Conservation (phyloP, 1,139 yeast species). For the Pichia sp. region DNA sequence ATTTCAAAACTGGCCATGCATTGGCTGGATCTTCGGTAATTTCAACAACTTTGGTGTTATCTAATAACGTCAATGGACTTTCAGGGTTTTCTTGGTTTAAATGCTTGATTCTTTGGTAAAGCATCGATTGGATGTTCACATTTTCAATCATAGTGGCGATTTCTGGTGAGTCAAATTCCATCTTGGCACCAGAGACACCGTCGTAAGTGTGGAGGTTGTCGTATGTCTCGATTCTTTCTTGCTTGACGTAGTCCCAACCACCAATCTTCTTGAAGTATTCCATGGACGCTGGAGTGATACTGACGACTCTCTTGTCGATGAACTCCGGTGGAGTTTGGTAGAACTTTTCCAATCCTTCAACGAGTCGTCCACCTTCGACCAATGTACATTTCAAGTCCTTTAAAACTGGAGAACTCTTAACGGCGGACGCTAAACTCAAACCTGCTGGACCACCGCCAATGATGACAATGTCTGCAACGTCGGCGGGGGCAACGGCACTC, state of each 20-base stretch:
- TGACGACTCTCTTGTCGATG: constrained; percentile 79
- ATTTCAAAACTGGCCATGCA: constrained; percentile 77
- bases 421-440: constrained; percentile 75
- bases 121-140: constrained; percentile 74
- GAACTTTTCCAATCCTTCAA: constrained; percentile 50
- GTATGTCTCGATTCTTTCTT: constrained; percentile 73
- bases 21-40: constrained; percentile 38
- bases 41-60: constrained; percentile 63
- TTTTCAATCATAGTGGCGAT: constrained; percentile 91
- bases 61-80: constrained; percentile 47
- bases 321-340: constrained; percentile 51
- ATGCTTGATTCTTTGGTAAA: constrained; percentile 57
- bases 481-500: constrained; percentile 3
- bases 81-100: constrained; percentile 32
- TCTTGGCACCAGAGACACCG: constrained; percentile 66
- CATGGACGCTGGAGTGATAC: constrained; percentile 80
- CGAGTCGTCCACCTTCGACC: constrained; percentile 67
- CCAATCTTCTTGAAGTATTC: constrained; percentile 67
- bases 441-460: constrained; percentile 99
- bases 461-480: constrained; percentile 67
- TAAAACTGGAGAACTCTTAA: constrained; percentile 64
- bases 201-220: constrained; percentile 87
- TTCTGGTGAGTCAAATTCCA: constrained; percentile 65
- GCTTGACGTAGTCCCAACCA: constrained; percentile 68
- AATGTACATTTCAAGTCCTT: constrained; percentile 60